Evolutionary conservation across 495 filamentous ascomycete species (phyloP), one percentile per base, ranked within the genome.

Genomic region (Podospora fimiseda): DNA sequence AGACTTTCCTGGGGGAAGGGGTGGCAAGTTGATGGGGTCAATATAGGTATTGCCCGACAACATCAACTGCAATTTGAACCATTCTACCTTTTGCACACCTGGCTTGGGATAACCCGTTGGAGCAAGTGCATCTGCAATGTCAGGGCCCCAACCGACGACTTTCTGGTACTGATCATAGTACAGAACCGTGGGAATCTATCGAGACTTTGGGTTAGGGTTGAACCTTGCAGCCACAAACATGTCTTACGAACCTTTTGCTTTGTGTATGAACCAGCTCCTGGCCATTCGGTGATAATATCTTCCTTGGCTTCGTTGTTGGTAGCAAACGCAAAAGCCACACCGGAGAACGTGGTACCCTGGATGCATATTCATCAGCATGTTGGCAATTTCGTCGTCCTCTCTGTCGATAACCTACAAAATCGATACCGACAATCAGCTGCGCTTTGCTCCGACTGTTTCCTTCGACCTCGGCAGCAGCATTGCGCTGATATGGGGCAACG

Each of bases 21-120:
- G 84, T 13, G 84, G 84, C 50, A 88, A 75, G 75, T 88, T 88
- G 69, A 88, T 88, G 47, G 84, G 84, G 59, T 88, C 84, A 60
- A 88, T 88, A 63, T 88, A 88, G 4, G 84, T 88, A 72, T 88
- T 88, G 52, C 84, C 84, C 18, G 83, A 86, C 49, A 88, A 70
- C 84, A 88, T 88, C 41, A 88, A 74, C 71, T 88, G 84, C 19
- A 87, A 76, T 72, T 88, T 88, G 74, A 88, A 87, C 84, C 84
- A 88, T 60, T 88, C 84, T 7, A 88, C 84, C 70, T 87, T 88
- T 61, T 88, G 84, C 53, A 88, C 84, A 53, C 84, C 84, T 8
- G 82, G 82, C 71, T 87, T 88, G 48, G 84, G 84, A 65, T 87
- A 87, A 46, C 84, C 84, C 24, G 84, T 87, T 22, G 84, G 84